phyloP scores from a whole-genome alignment of 768 basidiomycete genomes.

The Podaxis sp. region DNA sequence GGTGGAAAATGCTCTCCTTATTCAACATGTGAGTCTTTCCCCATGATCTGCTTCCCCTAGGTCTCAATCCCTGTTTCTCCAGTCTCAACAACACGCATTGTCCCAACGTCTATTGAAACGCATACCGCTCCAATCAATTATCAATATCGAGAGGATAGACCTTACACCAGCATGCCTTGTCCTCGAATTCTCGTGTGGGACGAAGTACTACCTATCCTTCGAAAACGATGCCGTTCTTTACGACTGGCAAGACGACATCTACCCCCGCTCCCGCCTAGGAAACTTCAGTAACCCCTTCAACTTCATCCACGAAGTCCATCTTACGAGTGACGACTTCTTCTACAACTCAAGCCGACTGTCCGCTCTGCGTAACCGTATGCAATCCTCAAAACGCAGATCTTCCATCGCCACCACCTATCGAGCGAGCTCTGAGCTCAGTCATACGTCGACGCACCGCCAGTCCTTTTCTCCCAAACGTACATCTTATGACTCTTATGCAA shows the following conservation, averaged over 20 bases:
- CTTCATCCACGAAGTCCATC: constrained; percentile 41
- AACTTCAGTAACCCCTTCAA: constrained; percentile 33
- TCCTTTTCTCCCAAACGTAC: constrained; percentile 12
- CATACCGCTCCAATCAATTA: constrained; percentile 34
- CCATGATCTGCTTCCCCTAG: neutral
- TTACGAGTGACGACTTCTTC: constrained; percentile 19
- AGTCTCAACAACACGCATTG: constrained; percentile 3
- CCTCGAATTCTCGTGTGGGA: constrained; percentile 30
- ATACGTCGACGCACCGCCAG: constrained; percentile 2
- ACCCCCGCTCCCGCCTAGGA: constrained; percentile 37
- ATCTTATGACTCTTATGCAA: constrained; percentile 10
- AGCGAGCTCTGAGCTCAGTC: constrained; percentile 14
- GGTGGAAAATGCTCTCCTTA: constrained; percentile 16
- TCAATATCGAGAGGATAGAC: constrained; percentile 40
- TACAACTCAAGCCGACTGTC: constrained; percentile 7
- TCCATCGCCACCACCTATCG: constrained; percentile 5
- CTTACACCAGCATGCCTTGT: constrained; percentile 35
- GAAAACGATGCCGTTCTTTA: constrained; percentile 40
- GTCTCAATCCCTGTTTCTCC: neutral
- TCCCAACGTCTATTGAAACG: constrained; percentile 16
- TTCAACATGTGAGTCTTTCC: constrained; percentile 10
- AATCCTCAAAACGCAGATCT: constrained; percentile 10
- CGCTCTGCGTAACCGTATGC: constrained; percentile 14
- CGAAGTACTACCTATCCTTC: constrained; percentile 36
- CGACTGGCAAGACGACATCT: constrained; percentile 48